Conservation (phyloP, 306 rosid species). For the Nissolia schottii region DNA sequence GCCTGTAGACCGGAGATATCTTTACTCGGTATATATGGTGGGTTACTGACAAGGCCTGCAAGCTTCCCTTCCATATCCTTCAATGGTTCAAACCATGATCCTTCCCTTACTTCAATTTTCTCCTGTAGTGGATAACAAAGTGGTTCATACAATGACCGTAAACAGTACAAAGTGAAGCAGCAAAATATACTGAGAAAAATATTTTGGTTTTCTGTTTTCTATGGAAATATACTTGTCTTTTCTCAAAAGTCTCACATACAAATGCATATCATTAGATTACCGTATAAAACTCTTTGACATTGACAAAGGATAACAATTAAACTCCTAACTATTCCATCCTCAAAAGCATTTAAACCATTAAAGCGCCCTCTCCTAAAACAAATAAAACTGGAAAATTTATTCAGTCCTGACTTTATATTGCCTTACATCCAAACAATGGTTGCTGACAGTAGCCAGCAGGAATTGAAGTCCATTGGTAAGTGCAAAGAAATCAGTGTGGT, state of each 20-base stretch:
- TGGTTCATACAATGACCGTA: conserved; percentile 2
- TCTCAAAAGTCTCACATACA: no score
- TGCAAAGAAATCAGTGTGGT: neutral
- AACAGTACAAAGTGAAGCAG: neutral
- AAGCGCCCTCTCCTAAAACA: neutral
- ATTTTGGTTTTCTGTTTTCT: neutral
- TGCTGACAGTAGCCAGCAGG: neutral
- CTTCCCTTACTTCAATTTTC: conserved; percentile 61
- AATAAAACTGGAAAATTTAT: neutral
- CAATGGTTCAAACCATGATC: conserved; percentile 86
- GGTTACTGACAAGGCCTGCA: conserved; percentile 79
- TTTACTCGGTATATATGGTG: conserved; percentile 82
- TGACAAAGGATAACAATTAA: no score
- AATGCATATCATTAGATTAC: neutral
- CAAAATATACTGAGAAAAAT: neutral
- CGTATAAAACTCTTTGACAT: no score
- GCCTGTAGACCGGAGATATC: conserved; percentile 73
- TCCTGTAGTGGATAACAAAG: conserved; percentile 41
- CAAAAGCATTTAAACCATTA: neutral
- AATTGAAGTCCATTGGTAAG: neutral
- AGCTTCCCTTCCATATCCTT: conserved; percentile 61
- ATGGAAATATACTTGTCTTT: neutral
- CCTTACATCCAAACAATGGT: neutral
- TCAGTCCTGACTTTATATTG: neutral
- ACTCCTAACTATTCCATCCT: no score